Evolutionary conservation across 1,139 yeast species (phyloP), one percentile per base, ranked within the genome.

Genomic region (Suhomyces bokatorum): DNA sequence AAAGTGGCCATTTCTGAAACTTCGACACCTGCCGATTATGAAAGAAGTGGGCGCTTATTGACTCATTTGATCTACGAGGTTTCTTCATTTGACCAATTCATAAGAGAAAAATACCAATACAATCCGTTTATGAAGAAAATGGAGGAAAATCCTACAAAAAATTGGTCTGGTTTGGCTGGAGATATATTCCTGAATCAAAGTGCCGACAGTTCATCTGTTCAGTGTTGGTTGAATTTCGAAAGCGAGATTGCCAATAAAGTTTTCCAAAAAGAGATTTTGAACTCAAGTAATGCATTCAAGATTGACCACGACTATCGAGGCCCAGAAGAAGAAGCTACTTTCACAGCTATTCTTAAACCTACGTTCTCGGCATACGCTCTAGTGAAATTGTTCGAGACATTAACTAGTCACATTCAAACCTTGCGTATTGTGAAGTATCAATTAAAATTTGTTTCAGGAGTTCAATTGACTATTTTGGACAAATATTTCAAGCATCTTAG

Each of bases 191-290:
- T 64, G 14, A 64, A 64, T 39, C 68, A 64, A 0, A 68, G 67
- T 37, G 72, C 74, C n/a, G 66, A 62, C 29, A 56, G 60, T 40
- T 44, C 52, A 3, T 67, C 70, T 0, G 70, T 70, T 4, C 53
- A 61, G 14, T 69, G 69, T 37, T 89, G 97, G 96, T 69, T 89
- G 4, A 62, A 66, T 5, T 77, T 81, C 51, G 97, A 90, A 59
- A 69, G 75, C 27, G 71, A 73, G 32, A 69, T 83, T 46, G 85
- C 87, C 2, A 64, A 69, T 27, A 69, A 69, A 16, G 73, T 93
- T 50, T 87, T 78, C 52, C 69, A 75, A 28, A 60, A 61, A 15
- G 87, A 80, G 47, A 80, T 88, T 24, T 65, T 83, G 9, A 70
- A 71, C 1, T 64, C 78, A 1, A 57, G 70, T 0, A 75, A 78